A percentile compares a stretch with the other conserved stretches of the same genome.
Conservation (phyloP, 768 basidiomycete genomes). For the Tylopilus plumbeoviolaceoides region DNA sequence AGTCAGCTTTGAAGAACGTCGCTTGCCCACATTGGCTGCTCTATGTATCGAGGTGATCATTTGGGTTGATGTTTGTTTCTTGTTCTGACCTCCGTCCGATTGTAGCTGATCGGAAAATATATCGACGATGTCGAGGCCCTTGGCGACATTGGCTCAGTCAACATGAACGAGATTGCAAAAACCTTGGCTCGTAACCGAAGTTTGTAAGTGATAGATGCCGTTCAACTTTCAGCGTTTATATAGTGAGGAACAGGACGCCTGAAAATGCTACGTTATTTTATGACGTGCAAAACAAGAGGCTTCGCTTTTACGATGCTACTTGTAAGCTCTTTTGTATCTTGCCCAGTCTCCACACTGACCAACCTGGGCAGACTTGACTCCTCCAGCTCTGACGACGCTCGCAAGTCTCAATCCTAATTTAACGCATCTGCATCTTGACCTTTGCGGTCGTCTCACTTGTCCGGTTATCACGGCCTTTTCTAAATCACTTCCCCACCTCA, state of each 20-base stretch:
- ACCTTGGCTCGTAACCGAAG: slow-evolving; percentile 77
- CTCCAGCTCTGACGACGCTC: slow-evolving; percentile 65
- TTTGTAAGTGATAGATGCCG: slow-evolving; percentile 50
- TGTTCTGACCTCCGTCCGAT: neutral
- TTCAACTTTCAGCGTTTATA: neutral
- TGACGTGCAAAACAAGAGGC: slow-evolving; percentile 55
- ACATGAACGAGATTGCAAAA: slow-evolving; percentile 80
- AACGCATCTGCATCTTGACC: slow-evolving; percentile 72
- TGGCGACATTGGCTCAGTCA: slow-evolving; percentile 83
- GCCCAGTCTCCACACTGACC: slow-evolving; percentile 1
- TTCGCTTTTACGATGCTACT: slow-evolving; percentile 86
- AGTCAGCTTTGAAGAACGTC: slow-evolving; percentile 65
- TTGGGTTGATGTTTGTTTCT: neutral
- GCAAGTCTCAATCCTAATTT: slow-evolving; percentile 83
- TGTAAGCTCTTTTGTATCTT: slow-evolving; percentile 46
- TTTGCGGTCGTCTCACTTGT: slow-evolving; percentile 80
- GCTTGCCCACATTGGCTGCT: slow-evolving; percentile 67
- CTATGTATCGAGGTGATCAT: slow-evolving; percentile 70
- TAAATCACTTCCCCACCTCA: slow-evolving; percentile 59
- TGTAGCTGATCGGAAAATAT: slow-evolving; percentile 74
- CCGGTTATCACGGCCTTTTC: slow-evolving; percentile 55
- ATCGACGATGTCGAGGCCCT: slow-evolving; percentile 88
- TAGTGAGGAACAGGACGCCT: slow-evolving; percentile 47
- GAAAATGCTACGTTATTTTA: slow-evolving; percentile 87
- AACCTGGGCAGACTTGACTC: slow-evolving; percentile 53